A percentile compares a stretch with the other conserved stretches of the same genome.
These are phyloP conservation scores for Cunninghamia lanceolata DNA, from an alignment of 75 land plant genomes.

Conservation along the genomic window DNA sequence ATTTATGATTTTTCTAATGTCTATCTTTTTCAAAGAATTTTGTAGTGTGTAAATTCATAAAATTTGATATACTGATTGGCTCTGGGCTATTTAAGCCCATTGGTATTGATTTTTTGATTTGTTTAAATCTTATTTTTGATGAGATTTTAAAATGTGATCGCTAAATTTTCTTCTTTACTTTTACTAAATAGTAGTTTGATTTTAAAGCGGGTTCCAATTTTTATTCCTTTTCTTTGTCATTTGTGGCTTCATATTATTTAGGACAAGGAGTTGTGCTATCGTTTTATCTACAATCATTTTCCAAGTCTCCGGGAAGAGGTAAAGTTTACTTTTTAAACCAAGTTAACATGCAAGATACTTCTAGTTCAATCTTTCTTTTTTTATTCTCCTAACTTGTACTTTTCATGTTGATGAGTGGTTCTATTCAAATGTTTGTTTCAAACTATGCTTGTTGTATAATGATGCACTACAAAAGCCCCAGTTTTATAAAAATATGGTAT, in stretches of 20 bases:
- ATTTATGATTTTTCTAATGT: too few species aligned
- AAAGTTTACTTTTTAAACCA: conserved; percentile 11
- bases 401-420: background rate
- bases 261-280: conserved; percentile 85
- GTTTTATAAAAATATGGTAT: too few species aligned
- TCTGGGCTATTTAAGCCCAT: too few species aligned
- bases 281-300: conserved; percentile 82
- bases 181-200: background rate
- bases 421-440: background rate
- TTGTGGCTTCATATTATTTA: conserved; percentile 20
- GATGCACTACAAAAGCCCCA: too few species aligned
- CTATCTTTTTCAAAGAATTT: too few species aligned
- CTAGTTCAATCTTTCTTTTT: conserved; percentile 1
- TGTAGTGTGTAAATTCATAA: too few species aligned
- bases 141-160: too few species aligned
- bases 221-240: background rate
- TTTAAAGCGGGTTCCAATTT: background rate
- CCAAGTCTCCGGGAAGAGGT: conserved; percentile 79
- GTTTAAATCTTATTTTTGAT: too few species aligned
- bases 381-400: background rate
- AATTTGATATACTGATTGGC: too few species aligned
- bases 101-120: too few species aligned
- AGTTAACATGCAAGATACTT: background rate
- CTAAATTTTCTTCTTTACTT: too few species aligned
- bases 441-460: background rate